These are phyloP conservation scores for Trichoderma simmonsii DNA, from an alignment of 2,329 filamentous ascomycete species.

Conservation along the genomic window DNA sequence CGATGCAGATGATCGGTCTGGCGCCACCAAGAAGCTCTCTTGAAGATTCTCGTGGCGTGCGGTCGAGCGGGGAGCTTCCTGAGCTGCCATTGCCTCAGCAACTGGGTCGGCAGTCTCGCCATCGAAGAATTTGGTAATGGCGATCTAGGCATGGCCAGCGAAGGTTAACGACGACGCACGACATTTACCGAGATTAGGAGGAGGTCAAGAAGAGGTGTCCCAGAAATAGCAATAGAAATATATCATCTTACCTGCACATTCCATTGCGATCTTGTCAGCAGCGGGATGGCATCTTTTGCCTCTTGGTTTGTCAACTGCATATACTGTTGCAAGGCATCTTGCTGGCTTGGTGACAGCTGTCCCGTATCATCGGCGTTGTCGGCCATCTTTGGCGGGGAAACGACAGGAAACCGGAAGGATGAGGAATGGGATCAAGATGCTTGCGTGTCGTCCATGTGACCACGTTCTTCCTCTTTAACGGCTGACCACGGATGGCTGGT, in stretches of 20 bases:
- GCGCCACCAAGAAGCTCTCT: slow-evolving; percentile 47
- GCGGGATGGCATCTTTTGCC: slow-evolving; percentile 67
- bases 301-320: slow-evolving; percentile 85
- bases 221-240: background rate
- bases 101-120: slow-evolving; percentile 83
- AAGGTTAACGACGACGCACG: background rate
- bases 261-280: slow-evolving; percentile 88
- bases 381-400: slow-evolving; percentile 29
- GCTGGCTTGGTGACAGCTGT: slow-evolving; percentile 73
- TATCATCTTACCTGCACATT: slow-evolving; percentile 73
- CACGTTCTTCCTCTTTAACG: background rate
- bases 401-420: background rate
- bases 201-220: background rate
- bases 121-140: slow-evolving; percentile 96
- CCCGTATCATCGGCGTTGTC: slow-evolving; percentile 51
- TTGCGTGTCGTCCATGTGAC: background rate
- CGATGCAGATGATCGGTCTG: slow-evolving; percentile 24
- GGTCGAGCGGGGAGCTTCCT: slow-evolving; percentile 60
- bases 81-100: slow-evolving; percentile 68
- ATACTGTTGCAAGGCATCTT: slow-evolving; percentile 82
- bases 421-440: background rate
- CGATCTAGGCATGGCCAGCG: slow-evolving; percentile 59
- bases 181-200: background rate
- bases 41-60: slow-evolving; percentile 72
- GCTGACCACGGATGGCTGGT: background rate